Evolutionary conservation across 202 grass and related monocot genomes (phyloP).

Genomic region (Schoenoplectus tabernaemontani): DNA sequence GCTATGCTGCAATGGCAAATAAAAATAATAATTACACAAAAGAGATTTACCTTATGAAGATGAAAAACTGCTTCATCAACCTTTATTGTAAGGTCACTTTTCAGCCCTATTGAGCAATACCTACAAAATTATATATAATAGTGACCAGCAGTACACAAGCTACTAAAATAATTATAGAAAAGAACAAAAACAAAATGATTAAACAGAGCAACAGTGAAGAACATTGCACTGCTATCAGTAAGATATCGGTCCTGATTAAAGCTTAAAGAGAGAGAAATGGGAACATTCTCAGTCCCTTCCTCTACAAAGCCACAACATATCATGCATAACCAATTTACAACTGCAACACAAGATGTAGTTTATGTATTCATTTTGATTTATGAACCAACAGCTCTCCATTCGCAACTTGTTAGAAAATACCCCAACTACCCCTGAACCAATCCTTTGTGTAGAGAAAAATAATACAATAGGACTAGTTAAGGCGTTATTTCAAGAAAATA

Average conservation of each 20-base stretch:
- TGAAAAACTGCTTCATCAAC: constrained; percentile 55
- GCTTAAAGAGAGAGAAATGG: constrained; percentile 4
- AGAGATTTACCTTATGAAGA: constrained; percentile 77
- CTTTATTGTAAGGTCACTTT: constrained; percentile 62
- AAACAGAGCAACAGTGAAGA: constrained; percentile 10
- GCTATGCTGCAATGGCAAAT: background rate
- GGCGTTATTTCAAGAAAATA: background rate
- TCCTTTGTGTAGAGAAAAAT: background rate
- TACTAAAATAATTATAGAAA: constrained; percentile 1
- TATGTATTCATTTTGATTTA: background rate
- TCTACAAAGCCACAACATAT: background rate
- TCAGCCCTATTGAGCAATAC: constrained; percentile 76
- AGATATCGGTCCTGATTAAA: background rate
- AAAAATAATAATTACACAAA: background rate
- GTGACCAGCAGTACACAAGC: constrained; percentile 12
- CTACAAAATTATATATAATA: constrained; percentile 36
- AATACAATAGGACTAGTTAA: background rate
- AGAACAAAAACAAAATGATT: constrained; percentile 9
- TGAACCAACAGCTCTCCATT: background rate
- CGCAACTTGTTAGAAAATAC: background rate
- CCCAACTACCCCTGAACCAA: background rate
- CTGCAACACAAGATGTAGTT: background rate
- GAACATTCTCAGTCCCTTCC: background rate
- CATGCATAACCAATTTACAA: background rate
- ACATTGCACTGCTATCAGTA: constrained; percentile 1